phyloP scores from a whole-genome alignment of 805 yeast species.

The Myxozyma kluyveri region DNA sequence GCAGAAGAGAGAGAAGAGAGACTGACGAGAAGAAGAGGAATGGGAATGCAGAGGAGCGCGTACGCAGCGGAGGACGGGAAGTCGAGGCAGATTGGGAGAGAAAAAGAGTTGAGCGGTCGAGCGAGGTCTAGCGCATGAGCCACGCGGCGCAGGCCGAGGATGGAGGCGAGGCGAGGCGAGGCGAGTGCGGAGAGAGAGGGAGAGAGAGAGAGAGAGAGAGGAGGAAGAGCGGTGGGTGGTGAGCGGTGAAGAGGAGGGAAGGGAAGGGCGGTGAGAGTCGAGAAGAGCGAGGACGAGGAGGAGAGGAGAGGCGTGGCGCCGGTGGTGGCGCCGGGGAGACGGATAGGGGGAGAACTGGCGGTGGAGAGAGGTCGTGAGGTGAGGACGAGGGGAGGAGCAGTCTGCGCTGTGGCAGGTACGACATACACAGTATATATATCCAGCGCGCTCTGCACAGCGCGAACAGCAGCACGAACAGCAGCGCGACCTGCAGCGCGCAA shows the following conservation, averaged over 20 bases:
- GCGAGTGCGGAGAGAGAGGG: neutral
- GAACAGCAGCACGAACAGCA: neutral
- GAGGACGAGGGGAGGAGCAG: too few species aligned
- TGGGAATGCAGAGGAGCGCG: neutral
- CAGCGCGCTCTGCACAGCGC: too few species aligned
- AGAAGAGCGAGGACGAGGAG: neutral
- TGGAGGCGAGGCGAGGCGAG: too few species aligned
- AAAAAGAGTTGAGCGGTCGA: too few species aligned
- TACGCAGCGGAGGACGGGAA: neutral
- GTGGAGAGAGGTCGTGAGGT: too few species aligned
- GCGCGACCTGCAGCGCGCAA: too few species aligned
- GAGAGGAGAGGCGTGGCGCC: neutral
- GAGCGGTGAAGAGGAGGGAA: neutral
- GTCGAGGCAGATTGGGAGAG: neutral
- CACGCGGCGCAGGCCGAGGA: too few species aligned
- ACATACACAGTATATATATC: too few species aligned
- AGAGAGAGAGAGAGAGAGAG: neutral
- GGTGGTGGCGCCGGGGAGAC: too few species aligned
- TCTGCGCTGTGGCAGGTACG: too few species aligned
- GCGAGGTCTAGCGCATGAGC: too few species aligned
- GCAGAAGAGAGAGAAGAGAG: neutral
- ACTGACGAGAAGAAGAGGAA: neutral
- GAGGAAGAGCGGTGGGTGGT: neutral
- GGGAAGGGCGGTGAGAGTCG: neutral
- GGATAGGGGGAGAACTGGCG: too few species aligned